Evolutionary conservation across 2,329 filamentous ascomycete genomes (phyloP), one percentile per base, ranked within the genome.

Genomic region (Calcarisporium arbuscula): DNA sequence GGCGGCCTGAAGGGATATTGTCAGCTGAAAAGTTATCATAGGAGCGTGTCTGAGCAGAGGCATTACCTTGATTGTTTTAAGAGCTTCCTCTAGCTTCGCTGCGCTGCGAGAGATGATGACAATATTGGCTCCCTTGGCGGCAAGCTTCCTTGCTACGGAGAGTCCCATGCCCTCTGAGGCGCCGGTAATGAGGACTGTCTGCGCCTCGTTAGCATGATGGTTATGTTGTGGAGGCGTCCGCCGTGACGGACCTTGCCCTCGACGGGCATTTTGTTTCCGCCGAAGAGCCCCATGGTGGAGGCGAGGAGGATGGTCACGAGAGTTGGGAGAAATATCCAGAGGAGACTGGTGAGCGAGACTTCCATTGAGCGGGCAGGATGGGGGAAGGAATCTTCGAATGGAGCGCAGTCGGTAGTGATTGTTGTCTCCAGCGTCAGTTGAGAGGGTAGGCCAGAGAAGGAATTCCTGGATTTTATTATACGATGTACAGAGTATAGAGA

Each of bases 111-210:
- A 82, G 32, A 95, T 81, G 44, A 96, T 79, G 43, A 94, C 77
- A 36, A 98, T 58, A 58, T 88, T 86, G 40, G 92, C 90, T 30
- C 92, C 92, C 58, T 88, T 89, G 32, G 74, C 67, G 4, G 90
- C 74, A 28, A 98, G 76, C 46, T 88, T 72, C 33, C 77, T 71
- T 5, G 82, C 88, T 15, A 81, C 76, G 33, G 78, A 77, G 47
- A 80, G 78, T 40, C 92, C 92, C 82, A 95, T 86, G 38, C 92
- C 92, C 54, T 95, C 85, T 1, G 92, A 95, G 20, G 82, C 88
- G 30, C 92, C 92, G 1, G 92, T 98, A 34, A 98, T 68, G 36
- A 96, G 68, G 34, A 94, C 72, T 3, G 89, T 95, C 88, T 95
- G 32, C 9, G 17, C 34, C 8, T 10, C 20, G 36, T 40, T 16